These are phyloP conservation scores for Boletus insuetus DNA, from an alignment of 768 basidiomycete genomes.

Conservation along the genomic window DNA sequence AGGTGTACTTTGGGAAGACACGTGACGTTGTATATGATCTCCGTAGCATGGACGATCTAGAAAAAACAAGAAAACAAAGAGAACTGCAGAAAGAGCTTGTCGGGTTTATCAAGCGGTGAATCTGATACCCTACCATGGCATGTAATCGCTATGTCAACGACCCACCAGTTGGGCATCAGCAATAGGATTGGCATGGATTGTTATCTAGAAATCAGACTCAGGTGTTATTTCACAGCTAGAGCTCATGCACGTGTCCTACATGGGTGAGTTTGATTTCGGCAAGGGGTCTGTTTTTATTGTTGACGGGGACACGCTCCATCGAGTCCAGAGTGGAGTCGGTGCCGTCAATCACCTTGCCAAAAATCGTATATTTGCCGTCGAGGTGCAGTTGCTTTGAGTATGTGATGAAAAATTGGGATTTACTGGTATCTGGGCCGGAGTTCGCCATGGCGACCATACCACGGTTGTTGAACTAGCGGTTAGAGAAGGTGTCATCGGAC, in stretches of 20 bases:
- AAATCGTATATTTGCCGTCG: conserved; percentile 92
- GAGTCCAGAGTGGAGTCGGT: conserved; percentile 88
- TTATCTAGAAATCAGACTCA: conserved; percentile 47
- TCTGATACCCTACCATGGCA: conserved; percentile 14
- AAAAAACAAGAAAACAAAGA: conserved; percentile 73
- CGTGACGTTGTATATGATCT: conserved; percentile 93
- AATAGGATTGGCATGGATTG: conserved; percentile 93
- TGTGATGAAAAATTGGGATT: conserved; percentile 85
- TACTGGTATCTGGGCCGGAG: conserved; percentile 91
- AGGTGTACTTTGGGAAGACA: conserved; percentile 97
- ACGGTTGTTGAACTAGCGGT: conserved; percentile 81
- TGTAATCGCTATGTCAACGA: conserved; percentile 21
- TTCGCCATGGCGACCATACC: conserved; percentile 99
- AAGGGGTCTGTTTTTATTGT: conserved; percentile 84
- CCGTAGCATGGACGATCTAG: conserved; percentile 82
- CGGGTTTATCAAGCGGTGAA: conserved; percentile 74
- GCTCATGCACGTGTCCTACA: conserved; percentile 44
- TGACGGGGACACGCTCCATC: conserved; percentile 93
- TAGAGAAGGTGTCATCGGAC: not conserved
- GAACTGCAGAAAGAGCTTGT: conserved; percentile 91
- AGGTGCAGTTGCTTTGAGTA: conserved; percentile 93
- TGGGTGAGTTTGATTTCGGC: conserved; percentile 79
- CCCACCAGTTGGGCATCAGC: conserved; percentile 60
- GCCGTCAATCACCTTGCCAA: conserved; percentile 98
- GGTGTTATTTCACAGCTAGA: not conserved